Evolutionary conservation across 176 grass and related monocot species (phyloP).

Genomic region (Leersia perrieri): DNA sequence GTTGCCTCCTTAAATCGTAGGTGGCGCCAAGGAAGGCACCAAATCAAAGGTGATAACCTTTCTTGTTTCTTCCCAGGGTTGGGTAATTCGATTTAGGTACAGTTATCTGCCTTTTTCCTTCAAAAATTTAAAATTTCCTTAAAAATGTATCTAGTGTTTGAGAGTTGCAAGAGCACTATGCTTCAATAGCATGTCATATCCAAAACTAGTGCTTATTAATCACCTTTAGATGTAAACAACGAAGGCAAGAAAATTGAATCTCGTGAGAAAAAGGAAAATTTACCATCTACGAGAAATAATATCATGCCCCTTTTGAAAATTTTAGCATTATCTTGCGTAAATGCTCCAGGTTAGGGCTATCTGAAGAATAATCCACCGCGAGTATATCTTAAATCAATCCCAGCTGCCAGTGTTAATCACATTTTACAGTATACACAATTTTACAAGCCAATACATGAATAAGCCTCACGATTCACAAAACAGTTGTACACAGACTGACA

Average conservation of each 20-base stretch:
- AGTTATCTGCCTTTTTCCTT: neutral
- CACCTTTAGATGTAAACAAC: neutral
- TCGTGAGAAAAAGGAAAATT: no score
- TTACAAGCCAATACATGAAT: neutral
- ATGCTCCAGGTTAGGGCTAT: neutral
- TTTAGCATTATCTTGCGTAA: neutral
- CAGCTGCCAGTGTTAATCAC: neutral
- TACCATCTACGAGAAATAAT: neutral
- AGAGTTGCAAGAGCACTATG: neutral
- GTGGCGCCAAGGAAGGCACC: neutral
- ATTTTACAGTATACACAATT: neutral
- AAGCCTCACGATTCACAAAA: neutral
- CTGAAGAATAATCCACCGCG: neutral
- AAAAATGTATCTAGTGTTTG: neutral
- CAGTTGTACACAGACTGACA: neutral
- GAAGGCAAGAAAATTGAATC: neutral
- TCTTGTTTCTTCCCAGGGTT: neutral
- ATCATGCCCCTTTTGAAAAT: neutral
- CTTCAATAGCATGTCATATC: neutral
- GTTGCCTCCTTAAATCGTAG: neutral
- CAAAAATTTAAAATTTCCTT: no score
- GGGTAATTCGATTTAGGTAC: neutral
- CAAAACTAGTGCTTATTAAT: neutral
- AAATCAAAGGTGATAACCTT: slow-evolving; percentile 12
- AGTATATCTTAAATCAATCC: neutral